Evolutionary conservation across 352 stramenopile species (phyloP), one percentile per base, ranked within the genome.

Genomic region (Globisporangium nodosum): DNA sequence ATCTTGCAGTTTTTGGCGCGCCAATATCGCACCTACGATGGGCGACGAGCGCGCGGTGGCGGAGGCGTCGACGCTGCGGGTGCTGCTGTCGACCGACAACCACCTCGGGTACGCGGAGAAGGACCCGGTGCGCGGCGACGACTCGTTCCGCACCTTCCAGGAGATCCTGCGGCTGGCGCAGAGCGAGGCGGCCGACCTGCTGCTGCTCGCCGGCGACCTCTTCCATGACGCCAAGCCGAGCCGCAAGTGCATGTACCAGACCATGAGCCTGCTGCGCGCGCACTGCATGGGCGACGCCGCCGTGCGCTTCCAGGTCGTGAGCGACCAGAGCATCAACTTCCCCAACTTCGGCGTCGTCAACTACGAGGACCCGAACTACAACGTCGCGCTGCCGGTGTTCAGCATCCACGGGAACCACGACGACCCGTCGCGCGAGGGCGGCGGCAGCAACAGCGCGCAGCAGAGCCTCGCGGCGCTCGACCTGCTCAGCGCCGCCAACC

Each of bases 401-500:
- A 90, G 83, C 58, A 99, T 99, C 66, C 97, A 99, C 71, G 97
- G 97, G 15, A 99, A 99, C 81, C 97, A 99, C 78, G 97, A 99
- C 73, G 97, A 99, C 75, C 97, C 97, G 11, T 96, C 94, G 13
- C 79, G 96, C 43, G 96, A 99, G 54, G 92, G 87, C 46, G 76
- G 71, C 51, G 81, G 72, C 54, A 58, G 65, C 51, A 52, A 60
- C 46, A 48, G 24, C 49, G 57, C 49, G 67, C 65, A 74, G 49
- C 73, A 88, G 56, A 87, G 97, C 27, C 81, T 99, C 21, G 94
- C 96, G 49, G 96, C 97, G 6, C 65, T 99, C 5, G 97, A 99
- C 69, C 54, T 99, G 45, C 78, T 99, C 30, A 86, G 86, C 51
- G 88, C 92, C 0, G 85, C 92, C 15, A 98, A 98, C 64, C 74